phyloP scores from a whole-genome alignment of 768 basidiomycete genomes.

The Amyloporia xantha region DNA sequence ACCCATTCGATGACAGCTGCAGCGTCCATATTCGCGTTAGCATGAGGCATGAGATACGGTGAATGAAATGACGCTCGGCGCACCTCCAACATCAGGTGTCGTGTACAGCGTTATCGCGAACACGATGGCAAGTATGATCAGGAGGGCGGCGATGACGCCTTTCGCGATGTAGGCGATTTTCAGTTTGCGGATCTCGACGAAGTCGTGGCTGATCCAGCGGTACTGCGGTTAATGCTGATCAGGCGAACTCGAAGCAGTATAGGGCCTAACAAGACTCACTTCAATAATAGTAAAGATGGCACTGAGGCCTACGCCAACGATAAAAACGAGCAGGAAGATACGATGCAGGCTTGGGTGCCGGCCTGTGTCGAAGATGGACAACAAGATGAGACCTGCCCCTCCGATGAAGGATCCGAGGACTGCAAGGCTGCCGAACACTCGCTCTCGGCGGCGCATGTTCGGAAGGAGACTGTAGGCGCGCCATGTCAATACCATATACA shows the following conservation, averaged over 20 bases:
- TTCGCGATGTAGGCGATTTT: slow-evolving; percentile 54
- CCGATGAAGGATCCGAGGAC: slow-evolving; percentile 57
- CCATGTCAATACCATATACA: neutral
- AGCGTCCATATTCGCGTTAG: too few species aligned
- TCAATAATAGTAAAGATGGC: slow-evolving; percentile 72
- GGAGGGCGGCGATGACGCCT: slow-evolving; percentile 47
- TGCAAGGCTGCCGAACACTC: slow-evolving; percentile 47
- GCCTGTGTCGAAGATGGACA: slow-evolving; percentile 67
- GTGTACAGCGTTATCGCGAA: slow-evolving; percentile 50
- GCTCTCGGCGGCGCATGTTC: slow-evolving; percentile 51
- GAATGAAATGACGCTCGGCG: too few species aligned
- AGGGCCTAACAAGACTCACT: slow-evolving; percentile 33
- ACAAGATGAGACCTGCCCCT: slow-evolving; percentile 56
- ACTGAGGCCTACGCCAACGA: slow-evolving; percentile 62
- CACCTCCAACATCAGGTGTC: slow-evolving; percentile 45
- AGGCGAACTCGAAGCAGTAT: too few species aligned
- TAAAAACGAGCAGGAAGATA: slow-evolving; percentile 63
- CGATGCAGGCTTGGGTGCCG: slow-evolving; percentile 46
- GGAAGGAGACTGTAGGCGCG: slow-evolving; percentile 43
- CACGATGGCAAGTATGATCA: slow-evolving; percentile 56
- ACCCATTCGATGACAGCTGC: slow-evolving; percentile 68
- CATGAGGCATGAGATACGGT: too few species aligned
- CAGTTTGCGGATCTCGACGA: slow-evolving; percentile 36
- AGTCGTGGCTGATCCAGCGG: slow-evolving; percentile 58
- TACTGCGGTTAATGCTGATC: too few species aligned